Base-by-base conservation (phyloP, 2,329 filamentous ascomycete genomes). In the Trematosphaeria pertusa region DNA sequence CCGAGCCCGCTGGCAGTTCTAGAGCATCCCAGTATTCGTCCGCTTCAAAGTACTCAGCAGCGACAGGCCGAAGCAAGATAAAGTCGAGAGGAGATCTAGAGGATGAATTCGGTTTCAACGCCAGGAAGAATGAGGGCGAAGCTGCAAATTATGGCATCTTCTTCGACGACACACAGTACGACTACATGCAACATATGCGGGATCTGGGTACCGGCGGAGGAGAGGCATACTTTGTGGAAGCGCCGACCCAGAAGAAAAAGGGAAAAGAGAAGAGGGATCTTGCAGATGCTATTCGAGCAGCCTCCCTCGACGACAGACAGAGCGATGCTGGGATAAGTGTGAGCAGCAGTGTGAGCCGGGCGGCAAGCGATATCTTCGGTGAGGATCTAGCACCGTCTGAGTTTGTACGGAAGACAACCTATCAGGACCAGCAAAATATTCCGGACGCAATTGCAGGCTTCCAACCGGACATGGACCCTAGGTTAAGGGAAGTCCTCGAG, bases 131-230 rank as follows among this genome's bases (percentile, higher is more conserved):
- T 71, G 94, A 99, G 74, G 95, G 95, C 62, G 92, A 99, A 75
- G 94, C 95, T 7, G 94, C 95, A 58, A 89, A 89, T 70, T 85
- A 97, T 73, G 94, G 94, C 55, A 84, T 99, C 56, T 99, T 89
- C 79, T 99, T 82, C 72, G 95, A 99, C 73, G 94, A 99, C 74
- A 88, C 89, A 56, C 84, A 90, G 66, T 99, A 99, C 75, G 94
- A 99, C 74, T 99, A 99, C 76, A 99, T 99, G 94, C 94, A 99
- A 73, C 94, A 99, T 74, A 78, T 99, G 81, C 88, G 91, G 44
- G 94, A 97, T 62, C 77, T 99, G 33, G 90, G 78, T 3, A 66
- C 67, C 2, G 75, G 82, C 5, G 74, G 72, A 4, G 89, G 89
- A 21, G 87, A 91, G 44, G 84, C 87, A 21, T 86, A 92, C 37